Evolutionary conservation across 2,329 filamentous ascomycete species (phyloP).

Genomic region (Neofusicoccum kwambonambiense): DNA sequence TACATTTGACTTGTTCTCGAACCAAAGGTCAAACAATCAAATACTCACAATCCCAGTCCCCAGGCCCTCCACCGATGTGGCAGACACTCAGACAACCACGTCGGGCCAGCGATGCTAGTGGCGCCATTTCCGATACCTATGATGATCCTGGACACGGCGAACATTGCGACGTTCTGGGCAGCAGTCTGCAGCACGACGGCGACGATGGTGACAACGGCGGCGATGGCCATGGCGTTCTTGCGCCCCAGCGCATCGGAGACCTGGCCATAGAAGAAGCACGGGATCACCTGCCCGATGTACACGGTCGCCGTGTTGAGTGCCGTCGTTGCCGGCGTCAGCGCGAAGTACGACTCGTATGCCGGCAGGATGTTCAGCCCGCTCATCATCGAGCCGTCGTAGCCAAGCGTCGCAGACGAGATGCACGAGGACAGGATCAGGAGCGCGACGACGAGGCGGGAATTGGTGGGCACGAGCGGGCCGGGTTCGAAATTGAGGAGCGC

Average conservation of each 20-base stretch:
- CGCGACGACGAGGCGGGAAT: background rate
- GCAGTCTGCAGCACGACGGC: constrained; percentile 50
- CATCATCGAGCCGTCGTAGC: constrained; percentile 51
- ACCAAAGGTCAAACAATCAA: too few species aligned
- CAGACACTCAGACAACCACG: constrained; percentile 52
- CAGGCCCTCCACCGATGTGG: constrained; percentile 45
- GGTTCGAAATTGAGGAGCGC: background rate
- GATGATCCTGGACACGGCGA: constrained; percentile 48
- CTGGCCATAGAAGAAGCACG: constrained; percentile 44
- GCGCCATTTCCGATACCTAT: constrained; percentile 48
- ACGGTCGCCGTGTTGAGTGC: constrained; percentile 57
- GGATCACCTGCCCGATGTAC: constrained; percentile 54
- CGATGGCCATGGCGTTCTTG: constrained; percentile 44
- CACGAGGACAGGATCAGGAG: background rate
- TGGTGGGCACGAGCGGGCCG: background rate
- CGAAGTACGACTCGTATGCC: constrained; percentile 57
- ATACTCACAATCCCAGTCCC: constrained; percentile 38
- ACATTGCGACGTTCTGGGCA: constrained; percentile 54
- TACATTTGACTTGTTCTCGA: constrained; percentile 28
- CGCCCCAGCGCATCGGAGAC: constrained; percentile 46
- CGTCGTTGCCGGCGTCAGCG: constrained; percentile 52
- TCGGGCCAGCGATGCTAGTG: constrained; percentile 45
- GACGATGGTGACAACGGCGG: constrained; percentile 43
- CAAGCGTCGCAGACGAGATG: constrained; percentile 8
- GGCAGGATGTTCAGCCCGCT: constrained; percentile 60